Base-by-base conservation (phyloP, 2,329 filamentous ascomycete species). In the Paramyrothecium roridum region DNA sequence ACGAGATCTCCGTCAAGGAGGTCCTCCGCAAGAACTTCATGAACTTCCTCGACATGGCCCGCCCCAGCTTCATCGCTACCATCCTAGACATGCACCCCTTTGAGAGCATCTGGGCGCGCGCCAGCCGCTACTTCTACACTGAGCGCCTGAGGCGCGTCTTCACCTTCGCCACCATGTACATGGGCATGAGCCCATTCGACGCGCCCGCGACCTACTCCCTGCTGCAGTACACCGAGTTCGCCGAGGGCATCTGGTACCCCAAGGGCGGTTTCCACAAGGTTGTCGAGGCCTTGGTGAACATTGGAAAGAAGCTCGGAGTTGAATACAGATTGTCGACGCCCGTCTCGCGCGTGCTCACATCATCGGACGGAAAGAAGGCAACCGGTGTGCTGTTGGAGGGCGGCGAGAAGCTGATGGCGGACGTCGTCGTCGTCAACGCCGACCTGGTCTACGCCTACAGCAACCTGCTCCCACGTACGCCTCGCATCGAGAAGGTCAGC, bases 91-190 rank as follows among this genome's bases (percentile, higher is more conserved):
- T 91, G 54, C 88, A 90, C 73, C 87, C 87, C 0, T 86, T 91
- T 58, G 85, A 90, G 67, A 87, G 80, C 62, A 88, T 90, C 17
- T 91, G 86, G 75, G 76, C 76, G 8, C 73, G 89, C 26, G 84
- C 87, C 3, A 76, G 81, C 23, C 80, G 79, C 57, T 91, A 91
- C 64, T 91, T 91, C 68, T 80, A 77, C 76, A 87, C 85, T 0
- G 88, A 91, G 65, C 76, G 87, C 55, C 65, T 91, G 63, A 76
- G 88, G 57, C 74, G 87, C 23, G 87, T 88, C 0, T 91, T 91
- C 60, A 91, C 88, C 0, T 91, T 91, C 70, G 87, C 84, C 21
- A 90, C 86, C 62, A 92, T 91, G 88, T 91, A 92, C 65, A 88
- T 91, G 85, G 89, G 89, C 0, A 91, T 91, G 88, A 86, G 80